Percentiles rank a stretch among this genome's conserved stretches.
These are phyloP conservation scores for California macrophylla DNA, from an alignment of 441 rosid species.

Conservation along the genomic window DNA sequence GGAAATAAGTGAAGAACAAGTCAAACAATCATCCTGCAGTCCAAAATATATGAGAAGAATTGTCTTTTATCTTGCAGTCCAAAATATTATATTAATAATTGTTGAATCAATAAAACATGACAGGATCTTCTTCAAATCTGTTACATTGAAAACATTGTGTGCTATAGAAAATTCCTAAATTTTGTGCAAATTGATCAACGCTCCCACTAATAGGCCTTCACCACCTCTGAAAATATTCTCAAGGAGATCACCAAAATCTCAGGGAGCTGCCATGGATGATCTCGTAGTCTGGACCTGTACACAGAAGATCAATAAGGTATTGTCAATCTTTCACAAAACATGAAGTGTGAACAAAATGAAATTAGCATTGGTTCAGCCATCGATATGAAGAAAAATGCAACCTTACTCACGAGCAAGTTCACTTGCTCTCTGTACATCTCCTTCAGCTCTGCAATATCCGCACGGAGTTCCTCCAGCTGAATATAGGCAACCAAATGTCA, in stretches of 20 bases:
- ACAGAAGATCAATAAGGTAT: not conserved
- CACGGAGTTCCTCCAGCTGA: slow-evolving; percentile 94
- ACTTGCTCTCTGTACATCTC: slow-evolving; percentile 99
- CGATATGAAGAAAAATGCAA: slow-evolving; percentile 12
- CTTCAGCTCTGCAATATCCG: slow-evolving; percentile 87
- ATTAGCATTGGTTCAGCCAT: not conserved
- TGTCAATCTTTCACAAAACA: not conserved
- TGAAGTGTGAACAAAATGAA: not conserved
- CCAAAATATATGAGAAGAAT: too few species aligned
- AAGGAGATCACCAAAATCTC: not conserved
- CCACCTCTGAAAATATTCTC: not conserved
- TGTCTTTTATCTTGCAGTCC: too few species aligned
- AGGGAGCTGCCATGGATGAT: slow-evolving; percentile 22
- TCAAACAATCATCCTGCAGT: too few species aligned
- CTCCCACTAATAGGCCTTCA: not conserved
- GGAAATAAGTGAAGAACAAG: too few species aligned
- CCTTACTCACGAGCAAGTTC: slow-evolving; percentile 92
- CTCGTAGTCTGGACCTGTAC: slow-evolving; percentile 45
- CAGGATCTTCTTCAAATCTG: not conserved
- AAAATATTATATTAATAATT: not conserved
- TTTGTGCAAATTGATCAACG: not conserved
- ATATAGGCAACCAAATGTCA: slow-evolving; percentile 21
- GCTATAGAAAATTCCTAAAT: not conserved
- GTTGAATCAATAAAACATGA: not conserved
- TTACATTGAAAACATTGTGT: not conserved